A percentile compares a stretch with the other conserved stretches of the same genome.
phyloP scores from a whole-genome alignment of 2,329 filamentous ascomycete genomes.

The Huntiella abstrusa region DNA sequence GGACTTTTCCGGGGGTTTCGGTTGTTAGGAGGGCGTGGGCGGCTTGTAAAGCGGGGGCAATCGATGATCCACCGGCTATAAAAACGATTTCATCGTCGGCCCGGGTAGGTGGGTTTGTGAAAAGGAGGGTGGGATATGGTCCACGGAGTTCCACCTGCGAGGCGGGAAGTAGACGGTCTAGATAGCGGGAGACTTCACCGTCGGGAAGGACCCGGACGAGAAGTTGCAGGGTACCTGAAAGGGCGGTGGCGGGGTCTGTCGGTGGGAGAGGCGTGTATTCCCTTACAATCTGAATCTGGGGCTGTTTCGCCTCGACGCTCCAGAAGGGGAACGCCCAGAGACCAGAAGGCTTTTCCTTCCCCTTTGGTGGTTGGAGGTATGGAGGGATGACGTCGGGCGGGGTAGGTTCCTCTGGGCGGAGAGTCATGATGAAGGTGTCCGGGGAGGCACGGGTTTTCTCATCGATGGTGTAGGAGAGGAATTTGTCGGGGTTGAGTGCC shows the following conservation, averaged over 20 bases:
- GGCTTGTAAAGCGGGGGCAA: constrained; percentile 75
- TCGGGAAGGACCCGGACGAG: constrained; percentile 59
- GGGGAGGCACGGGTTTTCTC: constrained; percentile 43
- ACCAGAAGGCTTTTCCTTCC: constrained; percentile 15
- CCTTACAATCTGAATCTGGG: constrained; percentile 76
- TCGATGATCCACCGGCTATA: constrained; percentile 78
- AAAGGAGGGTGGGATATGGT: constrained; percentile 49
- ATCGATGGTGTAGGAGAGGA: constrained; percentile 47
- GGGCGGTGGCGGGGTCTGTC: constrained; percentile 14
- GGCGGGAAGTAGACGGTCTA: constrained; percentile 45
- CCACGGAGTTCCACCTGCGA: constrained; percentile 58
- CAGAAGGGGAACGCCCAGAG: constrained; percentile 42
- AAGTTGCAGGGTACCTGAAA: constrained; percentile 40
- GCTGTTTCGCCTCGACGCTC: constrained; percentile 88
- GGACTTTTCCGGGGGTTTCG: constrained; percentile 24
- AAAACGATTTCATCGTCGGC: constrained; percentile 43
- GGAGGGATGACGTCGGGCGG: constrained; percentile 13
- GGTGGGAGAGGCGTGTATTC: constrained; percentile 79
- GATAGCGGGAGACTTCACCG: constrained; percentile 73
- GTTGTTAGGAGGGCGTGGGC: constrained; percentile 39
- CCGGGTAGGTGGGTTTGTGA: constrained; percentile 19
- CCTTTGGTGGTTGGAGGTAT: constrained; percentile 9
- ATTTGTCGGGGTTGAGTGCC: constrained; percentile 38
- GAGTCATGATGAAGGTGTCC: constrained; percentile 49
- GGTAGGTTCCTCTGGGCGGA: constrained; percentile 24